Evolutionary conservation across 1,284 basidiomycete species (phyloP).

Genomic region (Pisolithus thermaeus): DNA sequence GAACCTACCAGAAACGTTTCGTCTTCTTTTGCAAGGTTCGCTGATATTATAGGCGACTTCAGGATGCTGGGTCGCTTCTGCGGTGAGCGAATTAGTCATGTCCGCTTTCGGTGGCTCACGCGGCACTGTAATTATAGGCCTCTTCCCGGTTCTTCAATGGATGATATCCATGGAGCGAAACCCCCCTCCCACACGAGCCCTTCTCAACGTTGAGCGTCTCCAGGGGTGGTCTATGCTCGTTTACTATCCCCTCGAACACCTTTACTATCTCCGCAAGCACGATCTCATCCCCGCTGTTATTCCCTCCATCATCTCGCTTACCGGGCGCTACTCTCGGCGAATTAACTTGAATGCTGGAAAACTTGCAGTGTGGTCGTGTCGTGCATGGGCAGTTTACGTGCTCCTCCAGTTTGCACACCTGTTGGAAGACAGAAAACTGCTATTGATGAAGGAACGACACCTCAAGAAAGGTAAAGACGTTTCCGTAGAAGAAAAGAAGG

Average conservation of each 20-base stretch:
- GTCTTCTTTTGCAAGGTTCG: constrained; percentile 49
- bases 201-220: constrained; percentile 72
- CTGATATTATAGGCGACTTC: constrained; percentile 55
- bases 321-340: constrained; percentile 36
- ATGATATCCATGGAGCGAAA: constrained; percentile 64
- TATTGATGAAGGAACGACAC: constrained; percentile 49
- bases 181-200: constrained; percentile 59
- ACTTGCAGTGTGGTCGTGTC: constrained; percentile 62
- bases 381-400: constrained; percentile 75
- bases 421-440: constrained; percentile 56
- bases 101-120: neutral
- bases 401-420: constrained; percentile 69
- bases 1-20: constrained; percentile 48
- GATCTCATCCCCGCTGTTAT: constrained; percentile 54
- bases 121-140: constrained; percentile 37
- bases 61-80: constrained; percentile 70
- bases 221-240: constrained; percentile 82
- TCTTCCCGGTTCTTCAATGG: constrained; percentile 76
- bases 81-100: constrained; percentile 42
- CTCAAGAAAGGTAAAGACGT: constrained; percentile 52
- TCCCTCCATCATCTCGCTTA: constrained; percentile 36
- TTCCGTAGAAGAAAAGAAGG: constrained; percentile 46
- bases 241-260: constrained; percentile 79
- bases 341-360: constrained; percentile 42
- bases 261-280: constrained; percentile 65